A percentile compares a stretch with the other conserved stretches of the same genome.
phyloP scores from a whole-genome alignment of 2,329 filamentous ascomycete species.

The Talaromyces sp. region DNA sequence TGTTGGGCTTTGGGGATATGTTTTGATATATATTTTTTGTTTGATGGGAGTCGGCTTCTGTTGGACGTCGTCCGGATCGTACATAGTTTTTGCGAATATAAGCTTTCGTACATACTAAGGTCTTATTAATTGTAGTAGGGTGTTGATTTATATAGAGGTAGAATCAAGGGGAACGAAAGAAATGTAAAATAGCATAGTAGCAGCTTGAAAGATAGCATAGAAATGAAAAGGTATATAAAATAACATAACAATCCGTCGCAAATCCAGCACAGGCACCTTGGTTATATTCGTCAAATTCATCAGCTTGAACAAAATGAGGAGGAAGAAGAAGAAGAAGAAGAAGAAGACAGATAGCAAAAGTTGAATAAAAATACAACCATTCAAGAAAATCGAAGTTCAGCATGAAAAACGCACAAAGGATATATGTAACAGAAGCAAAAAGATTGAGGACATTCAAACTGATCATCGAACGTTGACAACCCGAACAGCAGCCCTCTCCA shows the following conservation, averaged over 20 bases:
- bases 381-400: background rate
- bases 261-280: background rate
- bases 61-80: background rate
- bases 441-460: background rate
- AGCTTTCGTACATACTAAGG: background rate
- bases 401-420: background rate
- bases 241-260: background rate
- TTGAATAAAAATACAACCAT: background rate
- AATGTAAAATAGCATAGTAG: background rate
- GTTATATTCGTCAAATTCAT: background rate
- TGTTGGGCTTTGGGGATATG: background rate
- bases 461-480: constrained; percentile 14
- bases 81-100: background rate
- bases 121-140: background rate
- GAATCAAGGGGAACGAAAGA: background rate
- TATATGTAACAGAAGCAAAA: background rate
- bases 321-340: background rate
- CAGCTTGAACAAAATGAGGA: background rate
- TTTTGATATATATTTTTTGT: constrained; percentile 5
- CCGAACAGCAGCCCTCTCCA: constrained; percentile 14
- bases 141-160: background rate
- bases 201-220: background rate
- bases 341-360: background rate
- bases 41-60: background rate
- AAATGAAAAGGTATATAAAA: background rate